Conservation (phyloP, 192 early-diverging fungal species). For the Backusella liffmaniae region DNA sequence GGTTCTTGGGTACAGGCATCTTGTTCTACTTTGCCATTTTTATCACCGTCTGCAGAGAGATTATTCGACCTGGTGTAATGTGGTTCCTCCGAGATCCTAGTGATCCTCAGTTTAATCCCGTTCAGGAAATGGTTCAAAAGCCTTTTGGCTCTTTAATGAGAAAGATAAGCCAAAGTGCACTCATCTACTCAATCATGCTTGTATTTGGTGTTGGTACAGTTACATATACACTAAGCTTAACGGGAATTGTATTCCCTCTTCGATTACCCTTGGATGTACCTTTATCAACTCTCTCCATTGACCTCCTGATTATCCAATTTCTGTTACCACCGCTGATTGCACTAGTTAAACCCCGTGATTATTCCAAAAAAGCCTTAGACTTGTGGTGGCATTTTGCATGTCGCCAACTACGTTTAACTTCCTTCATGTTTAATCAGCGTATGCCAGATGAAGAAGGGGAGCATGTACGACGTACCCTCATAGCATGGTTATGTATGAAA, state of each 20-base stretch:
- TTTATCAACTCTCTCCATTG: conserved; percentile 74
- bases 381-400: conserved; percentile 77
- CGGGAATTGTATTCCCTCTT: conserved; percentile 57
- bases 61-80: conserved; percentile 91
- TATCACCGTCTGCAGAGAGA: conserved; percentile 74
- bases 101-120: conserved; percentile 92
- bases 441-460: conserved; percentile 72
- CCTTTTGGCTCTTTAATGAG: conserved; percentile 72
- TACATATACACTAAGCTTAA: conserved; percentile 35
- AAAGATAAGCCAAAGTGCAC: conserved; percentile 77
- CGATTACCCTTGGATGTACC: conserved; percentile 57
- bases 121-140: conserved; percentile 88
- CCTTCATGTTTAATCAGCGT: conserved; percentile 79
- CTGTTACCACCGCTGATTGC: conserved; percentile 65
- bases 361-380: conserved; percentile 46
- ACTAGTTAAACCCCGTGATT: conserved; percentile 59
- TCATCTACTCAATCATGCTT: conserved; percentile 86
- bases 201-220: conserved; percentile 68
- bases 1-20: conserved; percentile 90
- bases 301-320: conserved; percentile 73
- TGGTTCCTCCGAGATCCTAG: conserved; percentile 99
- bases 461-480: conserved; percentile 51
- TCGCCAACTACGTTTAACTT: conserved; percentile 64
- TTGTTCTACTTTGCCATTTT: conserved; percentile 94
- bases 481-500: conserved; percentile 50